Percentiles rank a stretch among this genome's conserved stretches.
phyloP scores from a whole-genome alignment of 768 basidiomycete species.

The Pisolithus marmoratus region DNA sequence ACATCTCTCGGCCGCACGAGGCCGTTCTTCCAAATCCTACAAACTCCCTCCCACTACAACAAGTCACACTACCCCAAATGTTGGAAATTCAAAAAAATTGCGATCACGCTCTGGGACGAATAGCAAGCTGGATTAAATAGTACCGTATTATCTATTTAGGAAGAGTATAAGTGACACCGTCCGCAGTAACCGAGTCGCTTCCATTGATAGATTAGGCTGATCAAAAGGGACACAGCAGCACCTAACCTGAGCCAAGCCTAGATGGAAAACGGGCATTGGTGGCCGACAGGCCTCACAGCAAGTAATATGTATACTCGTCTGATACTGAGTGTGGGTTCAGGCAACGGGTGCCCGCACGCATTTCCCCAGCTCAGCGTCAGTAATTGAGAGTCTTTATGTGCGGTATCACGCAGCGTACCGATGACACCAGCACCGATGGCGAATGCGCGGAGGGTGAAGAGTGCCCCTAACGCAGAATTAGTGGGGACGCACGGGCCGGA shows the following conservation, averaged over 20 bases:
- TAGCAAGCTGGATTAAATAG: too few species aligned
- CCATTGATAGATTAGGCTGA: constrained; percentile 18
- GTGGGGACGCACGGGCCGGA: constrained; percentile 33
- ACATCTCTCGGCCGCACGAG: too few species aligned
- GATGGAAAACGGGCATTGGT: constrained; percentile 1
- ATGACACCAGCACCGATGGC: constrained; percentile 49
- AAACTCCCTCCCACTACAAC: too few species aligned
- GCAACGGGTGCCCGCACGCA: constrained; percentile 16
- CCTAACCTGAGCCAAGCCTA: constrained; percentile 53
- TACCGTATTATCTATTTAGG: too few species aligned
- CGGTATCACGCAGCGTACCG: constrained; percentile 36
- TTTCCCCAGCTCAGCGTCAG: constrained; percentile 45
- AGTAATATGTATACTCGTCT: not conserved
- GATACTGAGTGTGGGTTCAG: not conserved
- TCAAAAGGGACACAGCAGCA: constrained; percentile 32
- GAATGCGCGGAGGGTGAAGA: constrained; percentile 45
- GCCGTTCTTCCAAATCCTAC: too few species aligned
- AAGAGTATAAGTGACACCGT: not conserved
- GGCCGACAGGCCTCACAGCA: not conserved
- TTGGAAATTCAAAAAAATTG: too few species aligned
- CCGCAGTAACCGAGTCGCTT: constrained; percentile 1
- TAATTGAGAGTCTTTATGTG: constrained; percentile 35
- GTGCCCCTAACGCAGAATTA: constrained; percentile 31
- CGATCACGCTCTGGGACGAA: too few species aligned
- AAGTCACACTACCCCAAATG: too few species aligned